Evolutionary conservation across 805 yeast genomes (phyloP).

Genomic region (Saccharomycopsis sp.): DNA sequence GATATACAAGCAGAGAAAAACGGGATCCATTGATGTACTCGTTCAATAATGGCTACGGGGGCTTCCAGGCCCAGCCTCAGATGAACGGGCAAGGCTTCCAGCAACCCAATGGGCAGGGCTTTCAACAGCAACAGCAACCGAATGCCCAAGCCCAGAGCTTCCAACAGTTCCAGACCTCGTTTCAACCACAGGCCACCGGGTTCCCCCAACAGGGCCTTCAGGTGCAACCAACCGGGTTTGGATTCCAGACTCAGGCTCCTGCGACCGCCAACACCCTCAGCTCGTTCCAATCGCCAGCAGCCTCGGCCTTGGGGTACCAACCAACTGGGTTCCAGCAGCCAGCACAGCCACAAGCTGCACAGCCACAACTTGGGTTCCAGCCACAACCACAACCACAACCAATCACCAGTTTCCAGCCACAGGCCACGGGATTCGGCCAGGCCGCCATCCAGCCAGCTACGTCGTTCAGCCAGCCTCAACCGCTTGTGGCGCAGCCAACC

Average conservation of each 20-base stretch:
- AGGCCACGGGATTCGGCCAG: background rate
- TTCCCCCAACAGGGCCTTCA: slow-evolving; percentile 23
- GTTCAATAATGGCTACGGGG: background rate
- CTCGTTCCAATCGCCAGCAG: slow-evolving; percentile 10
- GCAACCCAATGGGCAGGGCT: background rate
- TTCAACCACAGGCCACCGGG: slow-evolving; percentile 28
- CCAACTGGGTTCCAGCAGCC: slow-evolving; percentile 18
- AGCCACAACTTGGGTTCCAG: slow-evolving; percentile 20
- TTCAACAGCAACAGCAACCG: slow-evolving; percentile 19
- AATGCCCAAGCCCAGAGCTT: slow-evolving; percentile 6
- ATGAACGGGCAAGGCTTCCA: background rate
- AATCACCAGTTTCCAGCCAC: no score
- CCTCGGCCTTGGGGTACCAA: slow-evolving; percentile 8
- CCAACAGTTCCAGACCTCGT: slow-evolving; percentile 12
- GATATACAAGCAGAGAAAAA: no score
- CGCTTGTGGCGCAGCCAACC: slow-evolving; percentile 27
- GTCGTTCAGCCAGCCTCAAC: slow-evolving; percentile 24
- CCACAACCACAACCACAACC: slow-evolving; percentile 24
- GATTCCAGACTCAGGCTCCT: slow-evolving; percentile 21
- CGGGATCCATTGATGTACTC: no score
- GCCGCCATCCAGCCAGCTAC: slow-evolving; percentile 13
- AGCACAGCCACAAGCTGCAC: slow-evolving; percentile 23
- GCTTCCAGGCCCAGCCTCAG: slow-evolving; percentile 2
- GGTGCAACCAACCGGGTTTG: slow-evolving; percentile 22
- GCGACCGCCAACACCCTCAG: background rate